Evolutionary conservation across 2,329 filamentous ascomycete species (phyloP).

Genomic region (Xylariomycetidae sp.): DNA sequence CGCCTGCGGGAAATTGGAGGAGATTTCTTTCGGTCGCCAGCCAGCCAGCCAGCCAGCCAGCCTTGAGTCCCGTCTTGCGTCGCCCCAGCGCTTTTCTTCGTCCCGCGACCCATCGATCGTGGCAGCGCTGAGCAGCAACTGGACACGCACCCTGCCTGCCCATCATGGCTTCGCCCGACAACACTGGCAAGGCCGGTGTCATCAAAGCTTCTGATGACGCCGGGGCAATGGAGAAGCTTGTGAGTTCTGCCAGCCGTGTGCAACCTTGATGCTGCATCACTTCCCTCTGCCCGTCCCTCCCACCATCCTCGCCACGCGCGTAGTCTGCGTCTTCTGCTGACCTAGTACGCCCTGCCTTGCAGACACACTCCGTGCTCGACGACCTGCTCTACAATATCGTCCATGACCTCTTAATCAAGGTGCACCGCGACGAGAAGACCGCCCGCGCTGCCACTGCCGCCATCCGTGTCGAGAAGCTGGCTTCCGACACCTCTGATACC

Average conservation of each 20-base stretch:
- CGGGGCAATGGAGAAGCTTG: constrained; percentile 51
- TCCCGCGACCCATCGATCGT: constrained; percentile 1
- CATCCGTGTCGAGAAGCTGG: constrained; percentile 58
- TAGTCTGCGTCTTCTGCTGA: background rate
- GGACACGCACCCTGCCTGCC: constrained; percentile 4
- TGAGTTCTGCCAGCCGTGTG: constrained; percentile 35
- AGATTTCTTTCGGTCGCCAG: too few species aligned
- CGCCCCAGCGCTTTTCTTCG: background rate
- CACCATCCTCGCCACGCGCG: background rate
- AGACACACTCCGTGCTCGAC: constrained; percentile 64
- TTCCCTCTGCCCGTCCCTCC: background rate
- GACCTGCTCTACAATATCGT: constrained; percentile 72
- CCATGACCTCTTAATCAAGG: constrained; percentile 66
- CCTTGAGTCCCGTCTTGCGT: too few species aligned
- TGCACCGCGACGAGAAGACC: constrained; percentile 73
- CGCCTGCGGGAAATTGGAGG: background rate
- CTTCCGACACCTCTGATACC: constrained; percentile 48
- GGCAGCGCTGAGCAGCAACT: constrained; percentile 5
- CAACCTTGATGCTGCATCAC: constrained; percentile 4
- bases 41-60: too few species aligned
- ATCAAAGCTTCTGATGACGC: constrained; percentile 48
- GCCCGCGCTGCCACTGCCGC: constrained; percentile 61
- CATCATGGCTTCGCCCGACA: constrained; percentile 17
- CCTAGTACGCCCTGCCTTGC: constrained; percentile 7
- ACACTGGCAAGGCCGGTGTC: constrained; percentile 41